Evolutionary conservation across 345 rosid species (phyloP).

Genomic region (Boechera retrofracta): DNA sequence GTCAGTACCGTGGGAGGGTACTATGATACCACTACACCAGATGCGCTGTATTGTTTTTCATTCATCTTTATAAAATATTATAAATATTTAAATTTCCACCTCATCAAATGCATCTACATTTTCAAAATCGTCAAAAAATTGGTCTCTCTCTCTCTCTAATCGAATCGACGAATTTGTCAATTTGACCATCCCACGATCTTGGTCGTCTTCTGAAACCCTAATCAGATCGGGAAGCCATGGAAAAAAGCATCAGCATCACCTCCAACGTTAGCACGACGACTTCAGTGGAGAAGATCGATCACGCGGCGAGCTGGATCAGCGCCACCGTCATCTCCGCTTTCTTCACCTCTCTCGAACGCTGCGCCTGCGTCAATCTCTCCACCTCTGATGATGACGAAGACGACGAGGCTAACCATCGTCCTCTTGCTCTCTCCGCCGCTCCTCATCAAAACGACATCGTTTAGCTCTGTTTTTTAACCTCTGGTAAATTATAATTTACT

Average conservation of each 20-base stretch:
- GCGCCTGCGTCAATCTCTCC: slow-evolving; percentile 74
- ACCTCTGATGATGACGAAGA: slow-evolving; percentile 70
- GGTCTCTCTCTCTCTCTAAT: neutral
- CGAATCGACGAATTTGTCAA: neutral
- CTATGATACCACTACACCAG: slow-evolving; percentile 97
- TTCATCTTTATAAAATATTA: neutral
- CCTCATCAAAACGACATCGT: slow-evolving; percentile 42
- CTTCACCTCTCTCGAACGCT: slow-evolving; percentile 80
- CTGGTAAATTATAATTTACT: slow-evolving; percentile 4
- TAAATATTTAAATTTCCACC: too few species aligned
- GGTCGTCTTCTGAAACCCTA: slow-evolving; percentile 19
- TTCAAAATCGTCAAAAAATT: neutral
- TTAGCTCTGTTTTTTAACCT: slow-evolving; percentile 7
- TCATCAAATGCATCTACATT: too few species aligned
- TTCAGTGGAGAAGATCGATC: slow-evolving; percentile 53
- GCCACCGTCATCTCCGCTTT: slow-evolving; percentile 72
- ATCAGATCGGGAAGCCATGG: slow-evolving; percentile 24
- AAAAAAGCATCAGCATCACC: slow-evolving; percentile 9
- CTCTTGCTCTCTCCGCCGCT: slow-evolving; percentile 51
- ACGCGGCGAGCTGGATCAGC: slow-evolving; percentile 67
- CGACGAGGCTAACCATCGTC: slow-evolving; percentile 53
- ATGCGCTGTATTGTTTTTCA: slow-evolving; percentile 51
- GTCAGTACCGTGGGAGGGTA: slow-evolving; percentile 99
- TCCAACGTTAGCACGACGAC: slow-evolving; percentile 43
- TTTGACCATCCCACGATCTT: slow-evolving; percentile 1